phyloP scores from a whole-genome alignment of 768 basidiomycete species.

The Russula earlei region DNA sequence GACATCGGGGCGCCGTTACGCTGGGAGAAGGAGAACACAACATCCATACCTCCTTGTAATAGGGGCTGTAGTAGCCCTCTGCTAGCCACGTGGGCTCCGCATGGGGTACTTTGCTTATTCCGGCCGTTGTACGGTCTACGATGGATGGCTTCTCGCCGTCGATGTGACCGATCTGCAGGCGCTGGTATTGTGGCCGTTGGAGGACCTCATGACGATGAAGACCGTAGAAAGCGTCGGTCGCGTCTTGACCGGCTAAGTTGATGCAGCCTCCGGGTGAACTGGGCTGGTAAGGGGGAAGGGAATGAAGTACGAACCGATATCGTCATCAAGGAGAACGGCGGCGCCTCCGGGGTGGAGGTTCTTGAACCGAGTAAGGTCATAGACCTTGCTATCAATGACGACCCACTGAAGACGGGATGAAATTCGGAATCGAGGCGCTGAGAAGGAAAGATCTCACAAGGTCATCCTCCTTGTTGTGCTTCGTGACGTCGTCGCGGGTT shows the following conservation, averaged over 20 bases:
- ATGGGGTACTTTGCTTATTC: conserved; percentile 70
- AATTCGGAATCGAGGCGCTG: not conserved
- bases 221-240: conserved; percentile 80
- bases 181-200: conserved; percentile 58
- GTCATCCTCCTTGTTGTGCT: conserved; percentile 76
- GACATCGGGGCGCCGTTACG: too few relatives aligned
- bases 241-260: conserved; percentile 66
- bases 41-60: conserved; percentile 66
- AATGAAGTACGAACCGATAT: conserved; percentile 46
- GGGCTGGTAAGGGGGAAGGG: not conserved
- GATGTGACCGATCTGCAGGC: conserved; percentile 67
- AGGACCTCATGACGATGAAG: conserved; percentile 85
- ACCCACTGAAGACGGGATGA: conserved; percentile 48
- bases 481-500: conserved; percentile 61
- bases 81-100: conserved; percentile 82
- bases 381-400: conserved; percentile 76
- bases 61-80: conserved; percentile 61
- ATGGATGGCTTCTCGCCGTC: conserved; percentile 52
- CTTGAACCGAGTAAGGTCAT: conserved; percentile 72
- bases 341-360: conserved; percentile 77
- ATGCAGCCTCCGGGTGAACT: not conserved
- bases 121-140: conserved; percentile 40
- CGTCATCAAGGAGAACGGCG: conserved; percentile 65
- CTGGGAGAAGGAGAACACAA: too few relatives aligned
- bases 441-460: conserved; percentile 38